Evolutionary conservation across 1,284 basidiomycete species (phyloP), one percentile per base, ranked within the genome.

Genomic region (Pseudozyma sp.): DNA sequence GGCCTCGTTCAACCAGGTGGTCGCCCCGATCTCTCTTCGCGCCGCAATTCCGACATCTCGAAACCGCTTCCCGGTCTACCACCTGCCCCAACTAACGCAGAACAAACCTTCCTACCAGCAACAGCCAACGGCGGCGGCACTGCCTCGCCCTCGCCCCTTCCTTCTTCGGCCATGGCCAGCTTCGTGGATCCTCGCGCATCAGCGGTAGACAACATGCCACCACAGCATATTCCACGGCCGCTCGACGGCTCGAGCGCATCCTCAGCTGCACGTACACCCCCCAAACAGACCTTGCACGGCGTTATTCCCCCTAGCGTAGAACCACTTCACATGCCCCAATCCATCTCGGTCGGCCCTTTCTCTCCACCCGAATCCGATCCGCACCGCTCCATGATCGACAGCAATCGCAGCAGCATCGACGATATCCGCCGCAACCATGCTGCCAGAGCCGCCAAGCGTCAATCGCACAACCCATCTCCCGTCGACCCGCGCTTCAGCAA

Each of bases 401-500:
- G 70, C 70, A 78, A 80, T 42, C 76, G 78, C 50, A 68, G 61
- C 47, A 74, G 70, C 54, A 80, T 80, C 59, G 78, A 80, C 46
- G 78, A 78, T 53, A 80, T 80, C 45, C 68, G 77, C 24, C 62
- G 78, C 56, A 77, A 77, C 33, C 78, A 80, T 39, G 78, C 78
- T 16, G 73, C 74, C 11, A 60, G 78, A 50, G 68, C 78, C 34
- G 78, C 65, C 2, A 49, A 54, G 45, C 67, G 60, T 13, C 61
- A 63, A 45, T 64, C 65, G 11, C 44, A 62, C 54, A 61, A 57
- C 31, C 54, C 65, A 17, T 57, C 59, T 29, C 9, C 53, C 9
- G 43, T 17, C 29, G 67, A 59, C 16, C 39, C 49, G 5, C 51
- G 51, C 19, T 30, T 48, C 8, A 24, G 30, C 60, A 69, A 69